Evolutionary conservation across 192 early-diverging fungal species (phyloP).

Genomic region (Backusella sp.): DNA sequence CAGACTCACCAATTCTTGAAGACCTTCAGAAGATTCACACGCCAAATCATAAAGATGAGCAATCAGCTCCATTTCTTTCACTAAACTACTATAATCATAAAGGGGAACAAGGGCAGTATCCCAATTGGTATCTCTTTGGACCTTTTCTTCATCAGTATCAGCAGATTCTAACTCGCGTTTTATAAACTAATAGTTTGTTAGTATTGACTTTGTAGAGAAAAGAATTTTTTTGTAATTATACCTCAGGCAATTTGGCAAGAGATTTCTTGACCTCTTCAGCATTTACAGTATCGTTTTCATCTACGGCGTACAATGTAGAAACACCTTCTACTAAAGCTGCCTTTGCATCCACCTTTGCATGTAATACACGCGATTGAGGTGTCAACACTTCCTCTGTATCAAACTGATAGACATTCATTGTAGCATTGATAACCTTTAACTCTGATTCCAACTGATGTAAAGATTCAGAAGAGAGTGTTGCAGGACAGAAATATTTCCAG

Average conservation of each 20-base stretch:
- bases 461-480: slow-evolving; percentile 42
- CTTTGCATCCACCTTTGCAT: slow-evolving; percentile 47
- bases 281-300: slow-evolving; percentile 50
- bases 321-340: slow-evolving; percentile 64
- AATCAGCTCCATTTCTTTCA: slow-evolving; percentile 51
- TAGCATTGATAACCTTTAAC: slow-evolving; percentile 25
- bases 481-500: slow-evolving; percentile 54
- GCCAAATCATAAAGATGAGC: slow-evolving; percentile 32
- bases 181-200: slow-evolving; percentile 6
- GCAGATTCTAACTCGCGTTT: not conserved
- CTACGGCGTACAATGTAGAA: slow-evolving; percentile 67
- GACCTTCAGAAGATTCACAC: not conserved
- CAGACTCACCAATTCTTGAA: slow-evolving; percentile 27
- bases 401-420: slow-evolving; percentile 19
- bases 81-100: slow-evolving; percentile 47
- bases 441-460: slow-evolving; percentile 45
- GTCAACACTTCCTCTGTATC: slow-evolving; percentile 12
- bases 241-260: slow-evolving; percentile 49
- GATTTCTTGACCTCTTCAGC: slow-evolving; percentile 41
- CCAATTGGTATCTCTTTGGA: slow-evolving; percentile 13
- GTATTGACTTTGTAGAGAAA: not conserved
- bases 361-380: slow-evolving; percentile 19
- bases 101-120: slow-evolving; percentile 19
- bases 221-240: slow-evolving; percentile 6
- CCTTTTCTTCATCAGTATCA: not conserved